Evolutionary conservation across 176 grass and related monocot species (phyloP).

Genomic region (Avena eriantha): DNA sequence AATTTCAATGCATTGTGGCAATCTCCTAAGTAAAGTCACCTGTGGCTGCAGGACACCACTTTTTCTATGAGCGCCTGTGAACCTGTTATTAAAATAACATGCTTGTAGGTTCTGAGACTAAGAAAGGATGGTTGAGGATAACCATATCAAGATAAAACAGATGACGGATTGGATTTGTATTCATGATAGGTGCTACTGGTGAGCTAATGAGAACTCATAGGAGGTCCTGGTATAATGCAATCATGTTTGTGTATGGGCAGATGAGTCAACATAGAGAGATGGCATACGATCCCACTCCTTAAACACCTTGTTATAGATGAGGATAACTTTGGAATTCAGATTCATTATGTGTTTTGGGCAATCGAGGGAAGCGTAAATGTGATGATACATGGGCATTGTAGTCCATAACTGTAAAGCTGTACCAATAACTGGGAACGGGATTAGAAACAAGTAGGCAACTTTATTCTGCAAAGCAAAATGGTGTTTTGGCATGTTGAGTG

Average conservation of each 20-base stretch:
- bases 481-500: background rate
- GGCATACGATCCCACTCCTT: background rate
- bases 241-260: conserved; percentile 1
- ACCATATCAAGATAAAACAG: background rate
- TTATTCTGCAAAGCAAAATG: background rate
- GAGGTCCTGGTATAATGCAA: background rate
- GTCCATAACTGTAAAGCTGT: background rate
- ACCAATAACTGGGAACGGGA: background rate
- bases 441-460: background rate
- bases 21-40: background rate
- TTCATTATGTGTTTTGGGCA: background rate
- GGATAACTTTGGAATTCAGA: background rate
- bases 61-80: background rate
- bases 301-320: background rate
- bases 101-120: background rate
- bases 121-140: background rate
- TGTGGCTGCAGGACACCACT: background rate
- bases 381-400: conserved; percentile 6
- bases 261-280: background rate
- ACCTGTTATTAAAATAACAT: conserved; percentile 9
- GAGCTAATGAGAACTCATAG: background rate
- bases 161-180: background rate
- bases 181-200: background rate
- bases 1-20: conserved; percentile 29
- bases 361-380: background rate